Evolutionary conservation across 2,329 filamentous ascomycete species (phyloP).

Genomic region (Simplicillium aogashimaense): DNA sequence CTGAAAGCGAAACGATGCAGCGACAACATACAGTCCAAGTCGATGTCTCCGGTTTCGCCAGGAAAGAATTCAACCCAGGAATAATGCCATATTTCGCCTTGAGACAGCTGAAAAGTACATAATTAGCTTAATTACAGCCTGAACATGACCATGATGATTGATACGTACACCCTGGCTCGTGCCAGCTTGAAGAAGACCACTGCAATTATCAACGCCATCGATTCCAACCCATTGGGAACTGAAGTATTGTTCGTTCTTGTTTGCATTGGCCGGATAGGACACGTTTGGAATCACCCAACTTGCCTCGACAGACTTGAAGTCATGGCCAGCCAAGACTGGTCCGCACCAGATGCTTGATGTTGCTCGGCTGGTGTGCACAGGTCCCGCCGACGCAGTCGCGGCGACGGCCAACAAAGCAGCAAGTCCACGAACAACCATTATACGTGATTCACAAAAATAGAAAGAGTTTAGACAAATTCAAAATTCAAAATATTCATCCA

Average conservation of each 20-base stretch:
- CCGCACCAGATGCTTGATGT: neutral
- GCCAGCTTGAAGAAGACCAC: neutral
- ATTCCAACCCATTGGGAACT: constrained; percentile 1
- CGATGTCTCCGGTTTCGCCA: neutral
- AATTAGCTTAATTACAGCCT: neutral
- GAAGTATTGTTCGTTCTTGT: neutral
- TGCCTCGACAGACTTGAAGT: neutral
- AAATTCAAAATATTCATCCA: too few species aligned
- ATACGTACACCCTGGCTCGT: neutral
- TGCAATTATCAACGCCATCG: neutral
- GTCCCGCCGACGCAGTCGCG: too few species aligned
- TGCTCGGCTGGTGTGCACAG: too few species aligned
- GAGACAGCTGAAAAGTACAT: neutral
- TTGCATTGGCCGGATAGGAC: neutral
- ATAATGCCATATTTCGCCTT: neutral
- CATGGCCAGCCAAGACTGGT: neutral
- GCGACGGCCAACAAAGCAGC: too few species aligned
- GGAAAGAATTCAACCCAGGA: neutral
- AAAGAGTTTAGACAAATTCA: too few species aligned
- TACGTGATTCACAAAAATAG: too few species aligned
- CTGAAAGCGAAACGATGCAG: neutral
- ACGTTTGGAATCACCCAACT: constrained; percentile 1
- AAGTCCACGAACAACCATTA: too few species aligned
- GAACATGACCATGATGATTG: neutral
- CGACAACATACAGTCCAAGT: neutral